Conservation (phyloP, 2,329 filamentous ascomycete species). For the Parastagonospora avenae region DNA sequence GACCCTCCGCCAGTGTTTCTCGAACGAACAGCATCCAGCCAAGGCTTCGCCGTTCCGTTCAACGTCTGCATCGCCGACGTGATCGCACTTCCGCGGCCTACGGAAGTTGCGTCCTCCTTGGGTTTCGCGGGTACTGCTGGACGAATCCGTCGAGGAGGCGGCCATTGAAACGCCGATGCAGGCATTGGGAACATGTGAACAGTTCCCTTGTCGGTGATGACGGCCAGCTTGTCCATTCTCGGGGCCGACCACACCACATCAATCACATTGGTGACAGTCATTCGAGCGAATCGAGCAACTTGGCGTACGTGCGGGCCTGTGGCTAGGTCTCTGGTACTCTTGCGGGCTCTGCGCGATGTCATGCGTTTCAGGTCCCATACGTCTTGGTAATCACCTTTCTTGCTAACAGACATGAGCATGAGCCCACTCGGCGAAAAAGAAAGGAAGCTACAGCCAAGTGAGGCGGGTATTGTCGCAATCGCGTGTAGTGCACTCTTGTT, state of each 20-base stretch:
- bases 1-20: slow-evolving; percentile 37
- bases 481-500: slow-evolving; percentile 62
- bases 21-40: slow-evolving; percentile 45
- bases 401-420: slow-evolving; percentile 77
- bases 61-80: slow-evolving; percentile 51
- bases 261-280: slow-evolving; percentile 89
- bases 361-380: slow-evolving; percentile 78
- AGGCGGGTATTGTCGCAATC: slow-evolving; percentile 71
- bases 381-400: slow-evolving; percentile 80
- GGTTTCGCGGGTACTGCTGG: slow-evolving; percentile 28
- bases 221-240: slow-evolving; percentile 79
- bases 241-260: slow-evolving; percentile 88
- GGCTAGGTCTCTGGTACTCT: slow-evolving; percentile 34
- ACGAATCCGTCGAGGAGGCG: slow-evolving; percentile 64
- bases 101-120: slow-evolving; percentile 40
- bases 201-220: slow-evolving; percentile 94
- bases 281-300: slow-evolving; percentile 83
- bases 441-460: slow-evolving; percentile 78
- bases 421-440: slow-evolving; percentile 78
- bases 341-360: slow-evolving; percentile 51
- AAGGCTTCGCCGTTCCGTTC: slow-evolving; percentile 50
- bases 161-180: slow-evolving; percentile 82
- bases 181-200: slow-evolving; percentile 91
- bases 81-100: slow-evolving; percentile 40
- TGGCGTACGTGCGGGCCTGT: slow-evolving; percentile 69